These are phyloP conservation scores for Huntiella decipiens DNA, from an alignment of 2,329 filamentous ascomycete species.

Conservation along the genomic window DNA sequence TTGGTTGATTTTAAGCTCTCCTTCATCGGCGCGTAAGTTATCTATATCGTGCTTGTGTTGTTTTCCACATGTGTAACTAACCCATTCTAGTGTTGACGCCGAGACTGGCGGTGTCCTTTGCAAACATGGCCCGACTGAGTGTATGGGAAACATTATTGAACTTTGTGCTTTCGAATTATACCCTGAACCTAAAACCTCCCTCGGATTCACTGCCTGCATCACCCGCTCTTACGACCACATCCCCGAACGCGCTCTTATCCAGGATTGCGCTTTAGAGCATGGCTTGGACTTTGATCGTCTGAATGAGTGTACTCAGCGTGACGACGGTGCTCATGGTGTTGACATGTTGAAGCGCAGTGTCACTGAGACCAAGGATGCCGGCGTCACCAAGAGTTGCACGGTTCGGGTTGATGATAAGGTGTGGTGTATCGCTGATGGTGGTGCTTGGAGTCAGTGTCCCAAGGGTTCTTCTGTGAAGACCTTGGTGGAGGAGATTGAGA, in stretches of 20 bases:
- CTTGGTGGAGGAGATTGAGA: constrained; percentile 59
- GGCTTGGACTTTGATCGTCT: constrained; percentile 66
- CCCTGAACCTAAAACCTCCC: constrained; percentile 66
- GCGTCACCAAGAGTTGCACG: constrained; percentile 56
- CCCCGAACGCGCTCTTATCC: constrained; percentile 56
- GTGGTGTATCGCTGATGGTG: constrained; percentile 68
- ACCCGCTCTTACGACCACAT: constrained; percentile 58
- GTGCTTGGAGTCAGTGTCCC: constrained; percentile 63
- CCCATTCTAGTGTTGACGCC: constrained; percentile 34
- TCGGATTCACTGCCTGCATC: constrained; percentile 88
- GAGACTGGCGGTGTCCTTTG: constrained; percentile 65
- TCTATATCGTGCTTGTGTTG: not conserved
- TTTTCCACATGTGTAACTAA: constrained; percentile 5
- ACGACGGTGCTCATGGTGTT: constrained; percentile 54
- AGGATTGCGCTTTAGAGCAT: constrained; percentile 80
- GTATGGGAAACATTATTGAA: constrained; percentile 81
- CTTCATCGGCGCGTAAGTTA: constrained; percentile 60
- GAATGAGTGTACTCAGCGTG: constrained; percentile 62
- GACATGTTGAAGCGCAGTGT: constrained; percentile 50
- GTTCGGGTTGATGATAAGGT: constrained; percentile 59
- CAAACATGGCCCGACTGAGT: constrained; percentile 78
- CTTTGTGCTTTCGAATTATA: constrained; percentile 75
- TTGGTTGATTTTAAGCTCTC: constrained; percentile 85
- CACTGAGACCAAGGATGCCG: constrained; percentile 39
- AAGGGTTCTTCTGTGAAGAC: constrained; percentile 48